phyloP scores from a whole-genome alignment of 1,284 basidiomycete species.

The Moniliella sp. region DNA sequence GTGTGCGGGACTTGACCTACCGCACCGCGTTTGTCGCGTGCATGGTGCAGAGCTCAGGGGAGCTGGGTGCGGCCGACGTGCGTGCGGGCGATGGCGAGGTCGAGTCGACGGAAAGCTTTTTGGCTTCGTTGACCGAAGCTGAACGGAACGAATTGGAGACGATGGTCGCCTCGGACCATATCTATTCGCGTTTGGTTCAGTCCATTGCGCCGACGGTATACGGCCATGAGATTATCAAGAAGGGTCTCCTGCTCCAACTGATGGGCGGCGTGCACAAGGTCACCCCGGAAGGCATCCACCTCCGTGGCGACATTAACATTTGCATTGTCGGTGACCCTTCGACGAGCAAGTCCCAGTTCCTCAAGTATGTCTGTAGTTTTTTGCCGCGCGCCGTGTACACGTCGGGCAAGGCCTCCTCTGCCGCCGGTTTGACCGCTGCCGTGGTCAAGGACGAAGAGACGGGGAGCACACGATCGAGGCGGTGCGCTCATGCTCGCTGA shows the following conservation, averaged over 20 bases:
- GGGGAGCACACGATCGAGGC: constrained; percentile 99
- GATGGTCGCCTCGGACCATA: constrained; percentile 81
- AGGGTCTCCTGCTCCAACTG: constrained; percentile 83
- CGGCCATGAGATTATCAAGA: constrained; percentile 93
- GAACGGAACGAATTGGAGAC: constrained; percentile 80
- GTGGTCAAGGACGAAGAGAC: constrained; percentile 97
- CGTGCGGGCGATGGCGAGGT: constrained; percentile 41
- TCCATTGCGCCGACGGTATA: constrained; percentile 96
- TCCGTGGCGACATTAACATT: constrained; percentile 92
- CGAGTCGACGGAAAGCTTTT: constrained; percentile 39
- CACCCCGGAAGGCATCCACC: constrained; percentile 81
- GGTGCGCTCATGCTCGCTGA: constrained; percentile 88
- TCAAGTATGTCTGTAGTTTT: constrained; percentile 99
- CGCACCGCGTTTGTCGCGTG: constrained; percentile 96
- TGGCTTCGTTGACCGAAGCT: constrained; percentile 66
- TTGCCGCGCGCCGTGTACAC: constrained; percentile 94
- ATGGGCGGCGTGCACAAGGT: constrained; percentile 99
- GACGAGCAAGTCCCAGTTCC: constrained; percentile 90
- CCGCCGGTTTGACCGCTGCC: constrained; percentile 91
- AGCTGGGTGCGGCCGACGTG: constrained; percentile 31
- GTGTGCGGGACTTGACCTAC: constrained; percentile 85
- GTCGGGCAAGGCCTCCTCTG: constrained; percentile 92
- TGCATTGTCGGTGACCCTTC: constrained; percentile 94
- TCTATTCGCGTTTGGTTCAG: constrained; percentile 75
- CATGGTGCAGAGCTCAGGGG: constrained; percentile 79